Conservation (phyloP, 2,329 filamentous ascomycete species). For the Grosmannia clavigera region DNA sequence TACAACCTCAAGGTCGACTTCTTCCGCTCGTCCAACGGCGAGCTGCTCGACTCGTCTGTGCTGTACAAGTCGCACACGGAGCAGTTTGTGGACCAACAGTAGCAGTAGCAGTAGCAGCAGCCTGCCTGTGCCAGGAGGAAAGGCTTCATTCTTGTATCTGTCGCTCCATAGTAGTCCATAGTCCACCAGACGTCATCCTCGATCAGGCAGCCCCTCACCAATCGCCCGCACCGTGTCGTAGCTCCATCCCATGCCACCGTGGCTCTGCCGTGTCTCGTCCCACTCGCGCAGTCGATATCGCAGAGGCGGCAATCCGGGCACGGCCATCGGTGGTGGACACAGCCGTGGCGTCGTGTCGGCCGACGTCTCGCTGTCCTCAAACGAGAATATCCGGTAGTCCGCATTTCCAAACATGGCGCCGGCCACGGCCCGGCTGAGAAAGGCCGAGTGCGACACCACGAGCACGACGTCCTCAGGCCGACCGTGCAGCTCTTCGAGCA, state of each 20-base stretch:
- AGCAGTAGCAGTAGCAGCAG: not conserved
- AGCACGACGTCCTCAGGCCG: conserved; percentile 49
- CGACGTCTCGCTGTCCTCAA: conserved; percentile 20
- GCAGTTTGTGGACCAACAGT: conserved; percentile 30
- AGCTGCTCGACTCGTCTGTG: conserved; percentile 31
- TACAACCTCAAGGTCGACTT: conserved; percentile 38
- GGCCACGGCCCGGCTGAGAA: conserved; percentile 44
- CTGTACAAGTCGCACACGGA: conserved; percentile 35
- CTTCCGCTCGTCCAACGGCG: conserved; percentile 32
- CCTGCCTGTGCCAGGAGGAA: not conserved
- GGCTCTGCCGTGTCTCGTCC: conserved; percentile 30
- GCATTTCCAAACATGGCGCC: conserved; percentile 47
- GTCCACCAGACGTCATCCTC: not conserved
- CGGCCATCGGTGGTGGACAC: not conserved
- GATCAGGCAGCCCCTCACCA: conserved; percentile 17
- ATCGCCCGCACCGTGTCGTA: conserved; percentile 20
- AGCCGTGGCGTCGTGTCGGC: not conserved
- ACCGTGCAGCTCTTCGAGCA: conserved; percentile 34
- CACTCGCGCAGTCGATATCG: conserved; percentile 30
- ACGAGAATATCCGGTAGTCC: conserved; percentile 53
- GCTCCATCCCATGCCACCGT: conserved; percentile 40
- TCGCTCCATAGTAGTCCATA: no score
- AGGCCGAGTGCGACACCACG: conserved; percentile 54
- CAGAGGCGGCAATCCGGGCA: conserved; percentile 9
- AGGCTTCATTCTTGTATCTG: no score